Evolutionary conservation across 805 yeast genomes (phyloP), one percentile per base, ranked within the genome.

Genomic region (Metschnikowia rubicola): DNA sequence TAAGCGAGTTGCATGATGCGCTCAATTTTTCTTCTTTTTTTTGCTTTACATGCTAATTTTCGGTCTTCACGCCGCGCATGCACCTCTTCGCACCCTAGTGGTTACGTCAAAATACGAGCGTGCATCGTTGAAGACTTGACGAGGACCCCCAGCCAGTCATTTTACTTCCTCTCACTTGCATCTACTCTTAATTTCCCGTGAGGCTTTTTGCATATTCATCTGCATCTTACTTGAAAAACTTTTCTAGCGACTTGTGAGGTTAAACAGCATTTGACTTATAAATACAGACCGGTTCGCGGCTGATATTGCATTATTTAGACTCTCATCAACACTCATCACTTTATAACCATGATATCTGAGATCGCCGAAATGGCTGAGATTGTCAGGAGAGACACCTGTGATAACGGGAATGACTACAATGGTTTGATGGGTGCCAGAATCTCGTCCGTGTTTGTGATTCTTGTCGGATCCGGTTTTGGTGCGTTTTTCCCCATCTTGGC

Each of bases 401-500:
- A 61, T 0, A 50, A 60, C 4, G 65, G 58, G 3, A 77, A 70
- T 51, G 81, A 74, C 10, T 78, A 71, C 52, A 64, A 75, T 47
- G 82, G 80, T 10, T 54, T 54, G 43, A 56, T 66, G 66, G 75
- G 73, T 3, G 74, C 76, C 43, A 71, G 90, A 56, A 78, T 84
- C 47, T 81, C 86, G 2, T 66, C 88, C 3, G 65, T 84, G 6
- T 84, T 84, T 61, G 88, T 84, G 30, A 78, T 84, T 37, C 54
- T 82, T 50, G 63, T 76, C 1, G 74, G 81, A 6, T 74, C 84
- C 3, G 65, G 75, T 1, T 53, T 77, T 38, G 88, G 88, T 19
- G 62, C 84, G 2, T 78, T 77, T 50, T 78, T 84, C 65, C 90
- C 90, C 1, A 62, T 84, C 2, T 60, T 84, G 30, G 74, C 87